These are phyloP conservation scores for Dactylellina parvicollis DNA, from an alignment of 2,329 filamentous ascomycete species.

Conservation along the genomic window DNA sequence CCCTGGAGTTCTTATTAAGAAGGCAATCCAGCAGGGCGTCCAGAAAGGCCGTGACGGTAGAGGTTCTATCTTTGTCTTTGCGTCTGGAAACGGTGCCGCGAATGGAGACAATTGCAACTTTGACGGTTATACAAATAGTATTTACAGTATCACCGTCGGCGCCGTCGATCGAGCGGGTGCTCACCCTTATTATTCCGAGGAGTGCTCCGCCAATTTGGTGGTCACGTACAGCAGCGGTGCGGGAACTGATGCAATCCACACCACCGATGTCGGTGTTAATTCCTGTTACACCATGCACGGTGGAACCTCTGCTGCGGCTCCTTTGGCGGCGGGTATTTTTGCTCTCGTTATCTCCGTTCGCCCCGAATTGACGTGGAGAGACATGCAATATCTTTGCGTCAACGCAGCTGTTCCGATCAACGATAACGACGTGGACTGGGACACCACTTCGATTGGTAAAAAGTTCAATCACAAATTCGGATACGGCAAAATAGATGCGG, in stretches of 20 bases:
- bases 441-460: conserved; percentile 80
- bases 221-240: conserved; percentile 96
- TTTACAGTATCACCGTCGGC: conserved; percentile 97
- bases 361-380: conserved; percentile 89
- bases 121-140: conserved; percentile 98
- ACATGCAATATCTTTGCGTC: conserved; percentile 90
- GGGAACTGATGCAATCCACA: conserved; percentile 84
- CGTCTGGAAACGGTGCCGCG: conserved; percentile 89
- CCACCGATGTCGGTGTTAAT: conserved; percentile 89
- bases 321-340: conserved; percentile 89
- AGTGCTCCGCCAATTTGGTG: conserved; percentile 92
- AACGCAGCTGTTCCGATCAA: conserved; percentile 85
- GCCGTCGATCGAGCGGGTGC: conserved; percentile 85
- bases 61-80: conserved; percentile 95
- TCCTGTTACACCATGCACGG: conserved; percentile 84
- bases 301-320: conserved; percentile 93
- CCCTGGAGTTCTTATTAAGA: conserved; percentile 85
- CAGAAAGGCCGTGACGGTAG: conserved; percentile 84
- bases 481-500: conserved; percentile 94
- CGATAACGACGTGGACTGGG: conserved; percentile 78
- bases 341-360: conserved; percentile 85
- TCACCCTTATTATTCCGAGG: conserved; percentile 97
- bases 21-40: conserved; percentile 89
- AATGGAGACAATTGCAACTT: conserved; percentile 98
- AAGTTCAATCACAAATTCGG: conserved; percentile 94